Evolutionary conservation across 768 basidiomycete species (phyloP), one percentile per base, ranked within the genome.

Genomic region (Tylopilus subfusipes): DNA sequence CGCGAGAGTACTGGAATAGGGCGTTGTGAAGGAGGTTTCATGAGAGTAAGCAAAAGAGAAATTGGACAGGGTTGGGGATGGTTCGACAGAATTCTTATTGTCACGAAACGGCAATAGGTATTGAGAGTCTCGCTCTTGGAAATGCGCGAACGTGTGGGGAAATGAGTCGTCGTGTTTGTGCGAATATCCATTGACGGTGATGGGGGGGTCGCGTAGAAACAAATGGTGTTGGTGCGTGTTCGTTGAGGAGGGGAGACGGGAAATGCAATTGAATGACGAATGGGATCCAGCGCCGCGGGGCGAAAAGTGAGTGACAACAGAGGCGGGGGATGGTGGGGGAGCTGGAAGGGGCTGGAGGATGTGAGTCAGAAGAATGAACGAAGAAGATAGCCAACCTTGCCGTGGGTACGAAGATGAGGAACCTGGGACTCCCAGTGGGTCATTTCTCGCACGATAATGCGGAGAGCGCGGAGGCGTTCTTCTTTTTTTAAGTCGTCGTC

Each of bases 391-490:
- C 24, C 3, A 13, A 71, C 55, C 63, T 62, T 53, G 56, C 58
- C 55, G 27, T 27, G 54, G 2, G 34, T 11, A 46, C n/a, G 33
- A 1, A 57, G 46, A 0, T 34, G 42, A 2, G 34, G 24, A 0
- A 43, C 39, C 3, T 61, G 45, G 3, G 61, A 54, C 19, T 65
- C 61, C 57, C 57, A 68, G 25, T 60, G 61, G 0, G 66, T 57
- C 74, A 73, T 73, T 56, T 73, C 70, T 27, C 67, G 69, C 7
- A 73, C 63, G 53, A 73, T 70, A 50, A 68, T 70, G n/a, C 66
- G 64, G 52, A 74, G 67, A 0, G 73, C 60, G 12, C 73, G 70
- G 44, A 68, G 56, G 34, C 72, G 71, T 48, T 74, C 68, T 11
- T 61, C 52, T 42, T 69, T 64, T 27, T 67, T 64, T 39, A 61